These are phyloP conservation scores for Suillus clintonianus DNA, from an alignment of 768 basidiomycete species.

Conservation along the genomic window DNA sequence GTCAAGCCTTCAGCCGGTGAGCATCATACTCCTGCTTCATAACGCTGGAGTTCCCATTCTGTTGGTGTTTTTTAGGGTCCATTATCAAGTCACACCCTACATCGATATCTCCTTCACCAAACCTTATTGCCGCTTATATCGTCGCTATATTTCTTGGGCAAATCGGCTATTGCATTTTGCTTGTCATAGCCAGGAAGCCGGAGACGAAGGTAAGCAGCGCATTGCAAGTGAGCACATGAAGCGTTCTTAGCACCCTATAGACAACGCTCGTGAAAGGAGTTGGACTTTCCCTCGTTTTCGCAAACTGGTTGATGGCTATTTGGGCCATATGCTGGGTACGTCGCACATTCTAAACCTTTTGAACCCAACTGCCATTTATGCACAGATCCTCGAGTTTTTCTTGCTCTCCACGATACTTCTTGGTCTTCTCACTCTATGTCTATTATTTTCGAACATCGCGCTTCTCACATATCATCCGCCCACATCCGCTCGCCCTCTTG, in stretches of 20 bases:
- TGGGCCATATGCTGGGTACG: conserved; percentile 81
- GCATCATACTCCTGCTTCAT: conserved; percentile 9
- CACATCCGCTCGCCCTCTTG: conserved; percentile 60
- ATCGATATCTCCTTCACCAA: conserved; percentile 67
- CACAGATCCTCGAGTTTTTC: conserved; percentile 73
- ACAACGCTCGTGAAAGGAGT: conserved; percentile 74
- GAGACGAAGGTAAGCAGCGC: conserved; percentile 71
- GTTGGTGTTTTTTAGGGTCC: conserved; percentile 36
- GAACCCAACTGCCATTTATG: not conserved
- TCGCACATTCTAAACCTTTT: not conserved
- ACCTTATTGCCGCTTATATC: conserved; percentile 61
- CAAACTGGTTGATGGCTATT: conserved; percentile 78
- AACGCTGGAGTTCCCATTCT: not conserved
- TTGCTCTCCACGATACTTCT: conserved; percentile 73
- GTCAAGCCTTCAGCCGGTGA: conserved; percentile 64
- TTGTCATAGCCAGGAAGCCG: conserved; percentile 67
- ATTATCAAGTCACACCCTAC: conserved; percentile 61
- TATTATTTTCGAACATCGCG: conserved; percentile 79
- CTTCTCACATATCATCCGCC: conserved; percentile 75
- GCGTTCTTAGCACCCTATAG: conserved; percentile 33
- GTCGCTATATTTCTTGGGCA: conserved; percentile 61
- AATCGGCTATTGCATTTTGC: conserved; percentile 81
- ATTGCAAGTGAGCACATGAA: not conserved
- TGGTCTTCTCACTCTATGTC: conserved; percentile 64
- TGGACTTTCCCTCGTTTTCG: conserved; percentile 72